Evolutionary conservation across 768 basidiomycete species (phyloP).

Genomic region (Steccherinum ochraceum): DNA sequence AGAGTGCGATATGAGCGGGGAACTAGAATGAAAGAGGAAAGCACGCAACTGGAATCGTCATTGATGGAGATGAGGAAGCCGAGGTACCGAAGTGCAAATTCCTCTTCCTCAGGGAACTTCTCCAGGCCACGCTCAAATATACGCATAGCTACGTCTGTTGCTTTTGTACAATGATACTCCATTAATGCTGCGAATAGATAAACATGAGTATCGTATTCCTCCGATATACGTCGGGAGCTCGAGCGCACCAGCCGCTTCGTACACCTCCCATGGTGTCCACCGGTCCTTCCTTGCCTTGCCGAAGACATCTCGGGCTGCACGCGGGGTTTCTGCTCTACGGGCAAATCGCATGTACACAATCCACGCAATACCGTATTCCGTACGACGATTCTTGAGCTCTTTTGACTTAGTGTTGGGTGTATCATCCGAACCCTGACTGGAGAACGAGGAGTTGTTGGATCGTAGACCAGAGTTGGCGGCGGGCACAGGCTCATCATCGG

Average conservation of each 20-base stretch:
- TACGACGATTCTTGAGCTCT: constrained; percentile 52
- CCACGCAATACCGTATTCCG: constrained; percentile 73
- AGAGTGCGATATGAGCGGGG: constrained; percentile 9
- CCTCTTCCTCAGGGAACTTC: constrained; percentile 71
- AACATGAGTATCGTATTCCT: background rate
- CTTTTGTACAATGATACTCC: constrained; percentile 89
- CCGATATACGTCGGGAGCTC: no score
- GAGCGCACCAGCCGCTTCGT: constrained; percentile 78
- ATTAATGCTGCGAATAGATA: constrained; percentile 60
- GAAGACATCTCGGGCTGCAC: constrained; percentile 72
- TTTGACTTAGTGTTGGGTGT: constrained; percentile 47
- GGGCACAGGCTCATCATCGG: background rate
- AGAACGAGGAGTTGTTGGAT: constrained; percentile 33
- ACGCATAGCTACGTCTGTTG: constrained; percentile 71
- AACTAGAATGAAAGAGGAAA: background rate
- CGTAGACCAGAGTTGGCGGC: constrained; percentile 23
- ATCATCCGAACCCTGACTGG: constrained; percentile 45
- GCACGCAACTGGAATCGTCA: constrained; percentile 82
- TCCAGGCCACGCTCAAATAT: constrained; percentile 95
- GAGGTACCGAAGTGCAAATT: constrained; percentile 85
- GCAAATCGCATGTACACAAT: constrained; percentile 94
- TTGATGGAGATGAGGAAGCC: constrained; percentile 92
- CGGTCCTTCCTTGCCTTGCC: constrained; percentile 71
- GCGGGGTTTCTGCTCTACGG: constrained; percentile 80
- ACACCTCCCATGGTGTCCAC: constrained; percentile 87